phyloP scores from a whole-genome alignment of 306 rosid genomes.

The Dalbergia cochinchinensis region DNA sequence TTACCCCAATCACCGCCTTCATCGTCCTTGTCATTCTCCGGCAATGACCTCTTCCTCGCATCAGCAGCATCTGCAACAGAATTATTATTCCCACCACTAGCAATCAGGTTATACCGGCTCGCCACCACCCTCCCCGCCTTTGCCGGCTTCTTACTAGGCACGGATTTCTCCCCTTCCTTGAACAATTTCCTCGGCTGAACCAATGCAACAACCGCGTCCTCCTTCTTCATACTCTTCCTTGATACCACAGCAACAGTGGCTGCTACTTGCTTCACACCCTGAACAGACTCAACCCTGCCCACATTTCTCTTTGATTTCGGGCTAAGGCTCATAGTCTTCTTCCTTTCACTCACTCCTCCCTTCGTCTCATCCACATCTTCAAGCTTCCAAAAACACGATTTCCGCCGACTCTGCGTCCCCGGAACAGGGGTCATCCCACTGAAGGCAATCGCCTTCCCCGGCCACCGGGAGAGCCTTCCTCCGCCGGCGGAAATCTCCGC shows the following conservation, averaged over 20 bases:
- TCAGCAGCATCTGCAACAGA: slow-evolving; percentile 45
- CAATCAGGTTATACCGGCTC: slow-evolving; percentile 71
- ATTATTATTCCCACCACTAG: slow-evolving; percentile 17
- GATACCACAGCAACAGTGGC: slow-evolving; percentile 57
- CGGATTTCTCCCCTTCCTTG: slow-evolving; percentile 67
- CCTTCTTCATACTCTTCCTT: slow-evolving; percentile 62
- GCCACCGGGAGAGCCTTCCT: slow-evolving; percentile 42
- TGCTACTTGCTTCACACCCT: slow-evolving; percentile 53
- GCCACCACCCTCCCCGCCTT: slow-evolving; percentile 81
- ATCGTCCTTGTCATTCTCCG: slow-evolving; percentile 60
- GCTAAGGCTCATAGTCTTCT: slow-evolving; percentile 58
- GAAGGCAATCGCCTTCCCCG: slow-evolving; percentile 53
- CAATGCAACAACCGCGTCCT: slow-evolving; percentile 51
- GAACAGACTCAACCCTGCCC: not conserved
- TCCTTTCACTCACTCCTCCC: slow-evolving; percentile 51
- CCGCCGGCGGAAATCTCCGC: slow-evolving; percentile 64
- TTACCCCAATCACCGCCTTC: slow-evolving; percentile 48
- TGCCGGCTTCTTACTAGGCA: slow-evolving; percentile 49
- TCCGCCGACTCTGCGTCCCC: slow-evolving; percentile 70
- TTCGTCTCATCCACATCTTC: slow-evolving; percentile 59
- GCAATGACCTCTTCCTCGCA: slow-evolving; percentile 74
- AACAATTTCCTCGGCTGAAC: slow-evolving; percentile 85
- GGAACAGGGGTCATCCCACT: slow-evolving; percentile 55
- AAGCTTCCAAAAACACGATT: slow-evolving; percentile 83
- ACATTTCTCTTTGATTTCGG: not conserved